Percentiles rank a stretch among this genome's conserved stretches.
phyloP scores from a whole-genome alignment of 768 basidiomycete genomes.

The Naganishia vaughanmartiniae region DNA sequence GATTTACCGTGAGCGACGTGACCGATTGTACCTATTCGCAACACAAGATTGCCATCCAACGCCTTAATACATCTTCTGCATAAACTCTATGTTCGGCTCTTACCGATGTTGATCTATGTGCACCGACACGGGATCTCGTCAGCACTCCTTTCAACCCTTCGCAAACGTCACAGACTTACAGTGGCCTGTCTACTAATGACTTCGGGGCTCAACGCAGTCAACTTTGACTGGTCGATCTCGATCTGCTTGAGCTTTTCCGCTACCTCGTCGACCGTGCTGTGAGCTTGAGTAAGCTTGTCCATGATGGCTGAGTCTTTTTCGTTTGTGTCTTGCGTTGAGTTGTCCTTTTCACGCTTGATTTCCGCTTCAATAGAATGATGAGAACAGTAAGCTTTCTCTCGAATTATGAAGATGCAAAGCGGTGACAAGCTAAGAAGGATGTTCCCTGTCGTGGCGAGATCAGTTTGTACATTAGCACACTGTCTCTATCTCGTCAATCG shows the following conservation, averaged over 20 bases:
- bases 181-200: conserved; percentile 72
- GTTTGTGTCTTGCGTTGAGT: background rate
- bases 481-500: background rate
- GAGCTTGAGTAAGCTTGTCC: conserved; percentile 27
- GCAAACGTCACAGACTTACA: conserved; percentile 37
- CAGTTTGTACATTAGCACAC: background rate
- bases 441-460: background rate
- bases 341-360: background rate
- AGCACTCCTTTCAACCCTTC: background rate
- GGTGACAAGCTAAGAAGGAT: background rate
- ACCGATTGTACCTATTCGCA: conserved; percentile 80
- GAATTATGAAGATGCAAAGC: background rate
- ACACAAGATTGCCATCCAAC: background rate
- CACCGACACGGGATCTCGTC: background rate
- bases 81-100: background rate
- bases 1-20: conserved; percentile 73
- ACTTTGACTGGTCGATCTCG: conserved; percentile 73
- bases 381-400: background rate
- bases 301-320: conserved; percentile 3
- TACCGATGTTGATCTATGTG: conserved; percentile 20
- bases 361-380: background rate
- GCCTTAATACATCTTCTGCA: background rate
- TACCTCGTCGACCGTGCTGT: conserved; percentile 15
- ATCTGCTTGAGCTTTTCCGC: conserved; percentile 51
- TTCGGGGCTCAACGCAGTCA: conserved; percentile 67